A percentile compares a stretch with the other conserved stretches of the same genome.
Evolutionary conservation across 2,329 filamentous ascomycete species (phyloP).

Genomic region (Alternaria sp.): DNA sequence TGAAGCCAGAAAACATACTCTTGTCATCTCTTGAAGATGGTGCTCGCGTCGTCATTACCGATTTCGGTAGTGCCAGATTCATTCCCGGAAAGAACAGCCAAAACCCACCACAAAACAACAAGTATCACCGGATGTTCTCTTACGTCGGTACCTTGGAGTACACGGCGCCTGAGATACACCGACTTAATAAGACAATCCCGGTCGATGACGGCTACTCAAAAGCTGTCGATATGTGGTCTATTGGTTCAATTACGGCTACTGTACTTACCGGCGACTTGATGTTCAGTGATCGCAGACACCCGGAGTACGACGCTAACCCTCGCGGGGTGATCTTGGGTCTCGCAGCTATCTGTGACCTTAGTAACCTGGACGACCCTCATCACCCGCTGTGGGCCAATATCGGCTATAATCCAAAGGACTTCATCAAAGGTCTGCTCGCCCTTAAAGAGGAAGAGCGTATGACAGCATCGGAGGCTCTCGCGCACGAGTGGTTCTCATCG

Average conservation of each 20-base stretch:
- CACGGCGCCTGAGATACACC: conserved; percentile 61
- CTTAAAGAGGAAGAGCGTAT: conserved; percentile 61
- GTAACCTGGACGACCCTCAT: conserved; percentile 51
- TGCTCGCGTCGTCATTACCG: conserved; percentile 65
- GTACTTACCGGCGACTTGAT: conserved; percentile 62
- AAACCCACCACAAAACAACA: conserved; percentile 3
- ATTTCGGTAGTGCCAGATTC: conserved; percentile 67
- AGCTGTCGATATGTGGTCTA: conserved; percentile 69
- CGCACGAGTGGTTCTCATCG: conserved; percentile 64
- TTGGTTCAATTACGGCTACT: conserved; percentile 64
- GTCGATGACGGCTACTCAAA: conserved; percentile 61
- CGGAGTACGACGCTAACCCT: conserved; percentile 36
- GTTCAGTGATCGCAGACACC: conserved; percentile 52
- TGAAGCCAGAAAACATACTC: conserved; percentile 71
- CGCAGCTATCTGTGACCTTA: conserved; percentile 54
- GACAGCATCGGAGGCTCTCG: conserved; percentile 62
- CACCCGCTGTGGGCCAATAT: conserved; percentile 56
- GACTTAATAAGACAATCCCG: conserved; percentile 37
- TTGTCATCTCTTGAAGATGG: conserved; percentile 63
- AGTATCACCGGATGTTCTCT: conserved; percentile 60
- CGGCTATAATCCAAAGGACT: conserved; percentile 59
- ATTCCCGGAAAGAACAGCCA: conserved; percentile 31
- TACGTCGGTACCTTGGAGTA: conserved; percentile 66
- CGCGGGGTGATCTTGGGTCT: conserved; percentile 43
- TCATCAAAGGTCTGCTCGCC: conserved; percentile 62